Percentiles rank a stretch among this genome's conserved stretches.
phyloP scores from a whole-genome alignment of 2,329 filamentous ascomycete genomes.

The Clonostachys sp. region DNA sequence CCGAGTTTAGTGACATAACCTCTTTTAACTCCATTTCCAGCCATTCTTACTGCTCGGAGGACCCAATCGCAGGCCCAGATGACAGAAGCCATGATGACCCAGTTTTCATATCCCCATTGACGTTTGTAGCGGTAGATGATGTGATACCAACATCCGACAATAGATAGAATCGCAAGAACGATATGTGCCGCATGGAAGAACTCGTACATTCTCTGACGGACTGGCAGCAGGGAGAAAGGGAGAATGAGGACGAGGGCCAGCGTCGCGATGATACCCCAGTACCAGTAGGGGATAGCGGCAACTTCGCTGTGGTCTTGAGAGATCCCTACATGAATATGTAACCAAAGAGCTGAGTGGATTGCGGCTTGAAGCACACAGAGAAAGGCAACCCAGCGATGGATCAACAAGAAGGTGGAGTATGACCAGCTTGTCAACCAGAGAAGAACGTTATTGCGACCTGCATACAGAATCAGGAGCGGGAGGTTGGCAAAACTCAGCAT shows the following conservation, averaged over 20 bases:
- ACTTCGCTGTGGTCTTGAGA: conserved; percentile 6
- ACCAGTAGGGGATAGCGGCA: conserved; percentile 19
- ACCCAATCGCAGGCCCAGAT: conserved; percentile 17
- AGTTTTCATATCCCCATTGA: conserved; percentile 36
- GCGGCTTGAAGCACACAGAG: conserved; percentile 33
- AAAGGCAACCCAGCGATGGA: conserved; percentile 41
- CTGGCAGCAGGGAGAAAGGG: conserved; percentile 20
- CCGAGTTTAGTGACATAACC: conserved; percentile 13
- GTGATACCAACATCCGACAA: conserved; percentile 36
- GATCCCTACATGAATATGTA: conserved; percentile 19
- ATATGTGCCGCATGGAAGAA: conserved; percentile 37
- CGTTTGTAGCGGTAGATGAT: conserved; percentile 24
- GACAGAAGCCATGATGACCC: conserved; percentile 14
- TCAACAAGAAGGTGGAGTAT: conserved; percentile 36
- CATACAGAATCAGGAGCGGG: conserved; percentile 31
- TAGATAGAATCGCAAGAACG: conserved; percentile 26
- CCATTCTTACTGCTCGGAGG: conserved; percentile 6
- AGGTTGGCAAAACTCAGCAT: conserved; percentile 28
- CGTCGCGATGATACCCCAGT: conserved; percentile 33
- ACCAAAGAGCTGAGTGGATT: conserved; percentile 31
- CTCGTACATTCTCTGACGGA: conserved; percentile 31
- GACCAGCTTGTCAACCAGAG: conserved; percentile 39
- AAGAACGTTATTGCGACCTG: conserved; percentile 36
- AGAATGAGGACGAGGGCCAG: conserved; percentile 18
- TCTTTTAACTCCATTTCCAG: conserved; percentile 8